phyloP scores from a whole-genome alignment of 495 filamentous ascomycete genomes.

The Aspergillus sparsus region DNA sequence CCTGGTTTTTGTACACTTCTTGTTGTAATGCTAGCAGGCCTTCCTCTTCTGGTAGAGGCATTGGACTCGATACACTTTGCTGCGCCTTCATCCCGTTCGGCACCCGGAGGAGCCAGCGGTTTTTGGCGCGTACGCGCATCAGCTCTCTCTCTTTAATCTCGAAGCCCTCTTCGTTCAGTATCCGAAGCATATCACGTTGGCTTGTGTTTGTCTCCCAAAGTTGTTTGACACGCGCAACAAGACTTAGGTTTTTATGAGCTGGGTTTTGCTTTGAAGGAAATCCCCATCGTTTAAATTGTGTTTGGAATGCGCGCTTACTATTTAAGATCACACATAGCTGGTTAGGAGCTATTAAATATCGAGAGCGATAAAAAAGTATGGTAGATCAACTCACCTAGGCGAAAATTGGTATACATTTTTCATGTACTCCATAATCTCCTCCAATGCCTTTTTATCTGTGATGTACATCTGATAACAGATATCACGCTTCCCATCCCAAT shows the following conservation, averaged over 20 bases:
- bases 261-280: slow-evolving; percentile 75
- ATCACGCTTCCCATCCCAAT: slow-evolving; percentile 71
- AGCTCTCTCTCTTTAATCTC: slow-evolving; percentile 69
- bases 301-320: slow-evolving; percentile 74
- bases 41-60: slow-evolving; percentile 40
- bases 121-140: slow-evolving; percentile 62
- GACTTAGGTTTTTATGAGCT: slow-evolving; percentile 62
- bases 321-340: neutral
- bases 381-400: slow-evolving; percentile 55
- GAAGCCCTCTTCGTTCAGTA: slow-evolving; percentile 69
- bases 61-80: slow-evolving; percentile 22
- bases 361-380: slow-evolving; percentile 8
- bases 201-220: slow-evolving; percentile 73
- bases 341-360: neutral
- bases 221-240: slow-evolving; percentile 68
- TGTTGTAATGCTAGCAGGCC: slow-evolving; percentile 44
- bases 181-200: slow-evolving; percentile 72
- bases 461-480: slow-evolving; percentile 74
- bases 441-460: slow-evolving; percentile 65
- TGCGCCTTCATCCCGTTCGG: slow-evolving; percentile 57
- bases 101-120: slow-evolving; percentile 64
- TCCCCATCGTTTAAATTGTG: slow-evolving; percentile 73
- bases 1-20: slow-evolving; percentile 42
- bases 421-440: slow-evolving; percentile 68
- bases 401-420: slow-evolving; percentile 59